These are phyloP conservation scores for Dendryphion nanum DNA, from an alignment of 2,329 filamentous ascomycete species.

Conservation along the genomic window DNA sequence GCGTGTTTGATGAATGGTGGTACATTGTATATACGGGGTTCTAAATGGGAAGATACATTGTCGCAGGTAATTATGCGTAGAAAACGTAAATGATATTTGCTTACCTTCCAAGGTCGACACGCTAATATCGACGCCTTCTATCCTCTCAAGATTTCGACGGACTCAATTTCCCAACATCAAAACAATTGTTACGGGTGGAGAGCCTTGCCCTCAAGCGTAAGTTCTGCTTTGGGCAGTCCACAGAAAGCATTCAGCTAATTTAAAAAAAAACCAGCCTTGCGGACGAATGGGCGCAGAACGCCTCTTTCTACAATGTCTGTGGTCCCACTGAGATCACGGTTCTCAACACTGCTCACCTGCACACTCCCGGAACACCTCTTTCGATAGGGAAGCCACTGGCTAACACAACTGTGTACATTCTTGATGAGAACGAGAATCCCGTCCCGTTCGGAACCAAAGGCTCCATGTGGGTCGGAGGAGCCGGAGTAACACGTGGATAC, in stretches of 20 bases:
- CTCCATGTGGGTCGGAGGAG: slow-evolving; percentile 58
- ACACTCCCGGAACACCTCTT: slow-evolving; percentile 47
- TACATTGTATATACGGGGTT: slow-evolving; percentile 53
- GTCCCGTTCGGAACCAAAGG: slow-evolving; percentile 51
- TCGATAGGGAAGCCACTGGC: slow-evolving; percentile 57
- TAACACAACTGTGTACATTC: slow-evolving; percentile 57
- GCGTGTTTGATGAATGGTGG: slow-evolving; percentile 58
- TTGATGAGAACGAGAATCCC: slow-evolving; percentile 49
- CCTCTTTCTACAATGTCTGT: slow-evolving; percentile 51
- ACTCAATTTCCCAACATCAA: slow-evolving; percentile 52
- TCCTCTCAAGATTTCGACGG: slow-evolving; percentile 52
- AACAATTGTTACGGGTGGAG: slow-evolving; percentile 56
- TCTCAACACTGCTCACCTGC: slow-evolving; percentile 57
- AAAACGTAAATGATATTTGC: background rate
- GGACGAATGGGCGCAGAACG: slow-evolving; percentile 54
- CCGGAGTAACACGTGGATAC: slow-evolving; percentile 57
- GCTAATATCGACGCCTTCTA: slow-evolving; percentile 56
- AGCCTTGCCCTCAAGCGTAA: slow-evolving; percentile 50
- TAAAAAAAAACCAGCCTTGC: slow-evolving; percentile 42
- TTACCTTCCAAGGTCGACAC: slow-evolving; percentile 46
- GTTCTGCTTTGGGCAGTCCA: slow-evolving; percentile 5
- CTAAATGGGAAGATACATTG: slow-evolving; percentile 50
- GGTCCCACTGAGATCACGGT: slow-evolving; percentile 62
- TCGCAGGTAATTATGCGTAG: slow-evolving; percentile 37
- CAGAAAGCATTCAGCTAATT: background rate